phyloP scores from a whole-genome alignment of 2,329 filamentous ascomycete species.

The Cryphonectria carpinicola region DNA sequence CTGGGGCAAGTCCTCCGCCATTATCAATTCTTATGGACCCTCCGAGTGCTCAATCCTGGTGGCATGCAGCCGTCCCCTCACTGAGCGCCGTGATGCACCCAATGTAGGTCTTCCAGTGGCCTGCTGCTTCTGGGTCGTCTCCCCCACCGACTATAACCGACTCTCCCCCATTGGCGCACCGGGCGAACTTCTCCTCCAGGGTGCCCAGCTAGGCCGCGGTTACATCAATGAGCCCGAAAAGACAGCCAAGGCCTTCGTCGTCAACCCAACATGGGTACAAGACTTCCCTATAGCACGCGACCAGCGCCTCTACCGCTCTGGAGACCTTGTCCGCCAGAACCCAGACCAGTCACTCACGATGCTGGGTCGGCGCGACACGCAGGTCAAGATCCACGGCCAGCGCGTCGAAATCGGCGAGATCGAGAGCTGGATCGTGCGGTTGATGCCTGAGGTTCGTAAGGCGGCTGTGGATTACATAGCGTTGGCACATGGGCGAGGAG shows the following conservation, averaged over 20 bases:
- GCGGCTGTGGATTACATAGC: neutral
- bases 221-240: neutral
- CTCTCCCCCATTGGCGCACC: constrained; percentile 53
- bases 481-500: neutral
- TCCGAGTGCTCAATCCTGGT: constrained; percentile 32
- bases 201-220: constrained; percentile 45
- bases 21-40: constrained; percentile 37
- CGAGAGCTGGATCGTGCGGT: constrained; percentile 36
- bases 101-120: constrained; percentile 12
- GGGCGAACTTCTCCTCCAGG: constrained; percentile 59
- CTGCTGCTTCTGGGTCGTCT: constrained; percentile 48
- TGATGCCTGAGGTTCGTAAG: constrained; percentile 45
- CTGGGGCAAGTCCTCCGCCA: constrained; percentile 12
- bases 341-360: constrained; percentile 47
- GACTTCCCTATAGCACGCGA: neutral
- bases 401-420: constrained; percentile 64
- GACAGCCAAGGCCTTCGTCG: neutral
- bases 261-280: neutral
- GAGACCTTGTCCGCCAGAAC: constrained; percentile 65
- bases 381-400: constrained; percentile 71
- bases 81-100: neutral
- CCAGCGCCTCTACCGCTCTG: constrained; percentile 43
- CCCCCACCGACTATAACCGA: constrained; percentile 49
- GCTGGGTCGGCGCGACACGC: constrained; percentile 34
- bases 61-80: neutral